Evolutionary conservation across 257 asterid genomes (phyloP).

Genomic region (Ilex aquifolium): DNA sequence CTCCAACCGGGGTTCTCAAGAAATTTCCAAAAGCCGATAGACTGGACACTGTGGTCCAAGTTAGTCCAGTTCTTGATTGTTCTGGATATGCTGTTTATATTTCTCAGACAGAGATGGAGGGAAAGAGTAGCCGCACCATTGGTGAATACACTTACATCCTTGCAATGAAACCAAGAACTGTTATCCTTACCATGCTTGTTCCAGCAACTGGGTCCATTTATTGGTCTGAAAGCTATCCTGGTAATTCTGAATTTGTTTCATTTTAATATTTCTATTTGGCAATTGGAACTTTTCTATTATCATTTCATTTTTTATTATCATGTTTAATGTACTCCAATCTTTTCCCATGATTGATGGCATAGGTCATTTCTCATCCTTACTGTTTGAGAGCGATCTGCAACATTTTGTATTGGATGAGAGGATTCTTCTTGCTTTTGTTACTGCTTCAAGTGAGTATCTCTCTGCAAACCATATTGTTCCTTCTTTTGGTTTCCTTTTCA

Average conservation of each 20-base stretch:
- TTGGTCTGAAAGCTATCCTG: constrained; percentile 63
- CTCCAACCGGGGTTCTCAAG: constrained; percentile 53
- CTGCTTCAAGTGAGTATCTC: constrained; percentile 57
- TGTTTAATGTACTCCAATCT: neutral
- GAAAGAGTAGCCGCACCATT: constrained; percentile 33
- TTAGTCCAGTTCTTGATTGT: constrained; percentile 73
- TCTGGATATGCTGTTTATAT: constrained; percentile 69
- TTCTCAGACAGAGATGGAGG: constrained; percentile 72
- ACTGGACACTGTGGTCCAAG: constrained; percentile 57
- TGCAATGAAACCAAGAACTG: constrained; percentile 65
- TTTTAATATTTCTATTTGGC: neutral
- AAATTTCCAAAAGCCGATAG: constrained; percentile 46
- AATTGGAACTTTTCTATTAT: neutral
- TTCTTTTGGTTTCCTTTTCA: too few species aligned
- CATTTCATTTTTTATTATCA: neutral
- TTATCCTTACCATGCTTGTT: constrained; percentile 39
- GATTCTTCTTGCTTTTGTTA: constrained; percentile 51
- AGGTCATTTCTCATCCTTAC: constrained; percentile 53
- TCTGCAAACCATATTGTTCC: too few species aligned
- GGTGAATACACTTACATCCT: constrained; percentile 57
- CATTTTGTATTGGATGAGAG: constrained; percentile 65
- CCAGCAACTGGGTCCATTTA: constrained; percentile 60
- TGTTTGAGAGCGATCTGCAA: constrained; percentile 58
- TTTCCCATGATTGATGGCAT: constrained; percentile 11
- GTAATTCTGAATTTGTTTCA: constrained; percentile 29